These are phyloP conservation scores for Luffa acutangula DNA, from an alignment of 306 rosid species.

Conservation along the genomic window DNA sequence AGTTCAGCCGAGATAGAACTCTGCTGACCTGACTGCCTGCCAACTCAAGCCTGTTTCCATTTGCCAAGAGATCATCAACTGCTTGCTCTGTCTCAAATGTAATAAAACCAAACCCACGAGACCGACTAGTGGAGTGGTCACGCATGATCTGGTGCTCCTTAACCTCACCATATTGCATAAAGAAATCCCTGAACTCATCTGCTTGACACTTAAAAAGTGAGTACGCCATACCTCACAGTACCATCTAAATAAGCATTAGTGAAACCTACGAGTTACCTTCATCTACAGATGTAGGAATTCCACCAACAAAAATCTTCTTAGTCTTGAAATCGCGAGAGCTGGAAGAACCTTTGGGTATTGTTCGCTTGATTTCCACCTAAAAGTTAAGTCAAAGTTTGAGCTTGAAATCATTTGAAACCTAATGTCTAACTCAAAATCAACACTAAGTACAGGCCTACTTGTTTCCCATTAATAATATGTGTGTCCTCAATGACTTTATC, in stretches of 20 bases:
- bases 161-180: conserved; percentile 38
- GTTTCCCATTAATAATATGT: conserved; percentile 76
- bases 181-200: conserved; percentile 53
- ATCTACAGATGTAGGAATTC: conserved; percentile 75
- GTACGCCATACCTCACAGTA: conserved; percentile 50
- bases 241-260: not conserved
- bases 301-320: conserved; percentile 87
- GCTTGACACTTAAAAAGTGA: conserved; percentile 62
- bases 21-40: conserved; percentile 83
- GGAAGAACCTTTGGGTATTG: conserved; percentile 82
- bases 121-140: conserved; percentile 50
- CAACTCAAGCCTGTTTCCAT: conserved; percentile 83
- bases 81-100: conserved; percentile 70
- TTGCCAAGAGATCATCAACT: conserved; percentile 71
- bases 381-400: not conserved
- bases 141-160: conserved; percentile 46
- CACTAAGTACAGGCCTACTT: conserved; percentile 35
- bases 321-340: conserved; percentile 85
- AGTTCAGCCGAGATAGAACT: not conserved
- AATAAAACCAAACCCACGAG: conserved; percentile 70
- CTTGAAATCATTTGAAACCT: not conserved
- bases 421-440: conserved; percentile 20
- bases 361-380: conserved; percentile 91
- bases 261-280: conserved; percentile 48
- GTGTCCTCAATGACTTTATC: conserved; percentile 76